Evolutionary conservation across 495 filamentous ascomycete species (phyloP).

Genomic region (Trichoderma orchidacearum): DNA sequence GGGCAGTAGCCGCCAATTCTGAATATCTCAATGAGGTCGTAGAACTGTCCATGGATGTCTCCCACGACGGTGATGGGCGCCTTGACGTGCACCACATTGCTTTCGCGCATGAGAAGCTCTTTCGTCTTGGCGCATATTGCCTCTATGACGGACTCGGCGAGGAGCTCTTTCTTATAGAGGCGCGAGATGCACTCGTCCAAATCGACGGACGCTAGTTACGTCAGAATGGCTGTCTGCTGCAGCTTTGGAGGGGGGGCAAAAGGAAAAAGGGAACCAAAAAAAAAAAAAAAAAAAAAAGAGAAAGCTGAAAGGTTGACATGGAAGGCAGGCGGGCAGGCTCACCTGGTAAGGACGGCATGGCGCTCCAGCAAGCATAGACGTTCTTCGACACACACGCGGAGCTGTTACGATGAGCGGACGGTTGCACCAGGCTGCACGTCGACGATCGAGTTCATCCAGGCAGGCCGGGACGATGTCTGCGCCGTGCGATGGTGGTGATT

Average conservation of each 20-base stretch:
- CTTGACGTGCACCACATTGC: slow-evolving; percentile 95
- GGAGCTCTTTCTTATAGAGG: slow-evolving; percentile 87
- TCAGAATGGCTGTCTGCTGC: slow-evolving; percentile 2
- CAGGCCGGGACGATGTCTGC: slow-evolving; percentile 11
- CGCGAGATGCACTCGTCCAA: slow-evolving; percentile 95
- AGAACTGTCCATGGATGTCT: slow-evolving; percentile 98
- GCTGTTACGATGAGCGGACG: neutral
- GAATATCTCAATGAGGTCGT: slow-evolving; percentile 97
- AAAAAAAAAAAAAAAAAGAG: neutral
- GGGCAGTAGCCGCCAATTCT: slow-evolving; percentile 94
- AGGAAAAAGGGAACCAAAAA: too few species aligned
- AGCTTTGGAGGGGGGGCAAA: too few species aligned
- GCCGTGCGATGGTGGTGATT: slow-evolving; percentile 16
- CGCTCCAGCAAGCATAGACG: too few species aligned
- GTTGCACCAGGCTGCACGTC: neutral
- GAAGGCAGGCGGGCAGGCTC: neutral
- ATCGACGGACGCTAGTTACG: slow-evolving; percentile 70
- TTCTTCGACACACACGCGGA: too few species aligned
- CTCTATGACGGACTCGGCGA: slow-evolving; percentile 96
- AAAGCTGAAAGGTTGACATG: slow-evolving; percentile 1
- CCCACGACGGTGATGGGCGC: slow-evolving; percentile 97
- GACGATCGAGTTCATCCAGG: slow-evolving; percentile 1
- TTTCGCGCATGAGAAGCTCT: slow-evolving; percentile 97
- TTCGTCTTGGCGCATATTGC: slow-evolving; percentile 99
- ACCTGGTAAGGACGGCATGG: slow-evolving; percentile 5